Base-by-base conservation (phyloP, 176 grass and related monocot genomes). In the Calamus simplicifolius region DNA sequence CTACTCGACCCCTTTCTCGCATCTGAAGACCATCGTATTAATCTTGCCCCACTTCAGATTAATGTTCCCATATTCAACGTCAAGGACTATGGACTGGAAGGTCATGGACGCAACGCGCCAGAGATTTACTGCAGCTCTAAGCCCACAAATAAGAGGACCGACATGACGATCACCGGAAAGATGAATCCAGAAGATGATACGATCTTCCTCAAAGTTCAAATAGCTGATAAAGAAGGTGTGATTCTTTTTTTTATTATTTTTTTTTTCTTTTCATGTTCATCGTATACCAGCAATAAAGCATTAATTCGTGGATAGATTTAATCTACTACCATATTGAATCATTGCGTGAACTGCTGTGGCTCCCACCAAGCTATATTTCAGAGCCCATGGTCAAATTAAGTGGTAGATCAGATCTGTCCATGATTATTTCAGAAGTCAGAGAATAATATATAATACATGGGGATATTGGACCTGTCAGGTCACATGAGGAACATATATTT, bases 101-200 rank as follows among this genome's bases (percentile, higher is more conserved):
- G 10, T 31, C 35, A 60, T 17, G 27, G 52, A 8, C 8, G 15
- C 13, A 27, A 35, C 8, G 31, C 35, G 2, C 35, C 35, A 43
- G 10, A 43, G 35, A 43, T 43, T 13, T 43, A 43, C 35, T 12
- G 12, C n/a, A n/a, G n/a, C 35, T 10, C 2, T 7, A 43, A 10
- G 31, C 31, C 4, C 4, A 21, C 35, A 7, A 17, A 13, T 3
- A 31, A 38, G 19, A 84, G 35, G 29, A 79, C 66, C 6, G 77
- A 77, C 64, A 94, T 98, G 93, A 76, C 66, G 4, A 98, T 98
- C 76, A 98, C 87, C 6, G 93, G 93, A 26, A 98, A 92, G 79
- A 72, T 92, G 19, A 88, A 98, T 70, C 56, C 78, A 3, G 84
- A 98, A 2, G 79, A 85, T 64, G 93, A 85, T 75, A 68, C 81